phyloP scores from a whole-genome alignment of 257 asterid species.

The Solanum corneliomulleri region DNA sequence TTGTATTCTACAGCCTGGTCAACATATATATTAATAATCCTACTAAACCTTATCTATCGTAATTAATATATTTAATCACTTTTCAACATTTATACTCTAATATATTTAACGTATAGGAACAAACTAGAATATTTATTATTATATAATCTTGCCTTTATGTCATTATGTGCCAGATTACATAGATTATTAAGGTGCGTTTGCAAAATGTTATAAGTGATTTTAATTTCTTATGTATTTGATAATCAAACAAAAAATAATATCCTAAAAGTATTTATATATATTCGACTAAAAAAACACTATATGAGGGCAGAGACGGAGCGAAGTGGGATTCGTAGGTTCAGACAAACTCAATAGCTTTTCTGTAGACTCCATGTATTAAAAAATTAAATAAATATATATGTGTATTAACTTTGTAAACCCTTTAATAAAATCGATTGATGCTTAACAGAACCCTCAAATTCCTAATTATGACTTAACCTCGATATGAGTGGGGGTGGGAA shows the following conservation, averaged over 20 bases:
- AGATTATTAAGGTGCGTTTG: neutral
- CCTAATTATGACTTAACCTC: neutral
- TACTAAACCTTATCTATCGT: neutral
- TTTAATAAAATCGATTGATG: no score
- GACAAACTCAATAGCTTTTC: no score
- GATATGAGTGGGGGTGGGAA: neutral
- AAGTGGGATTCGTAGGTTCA: no score
- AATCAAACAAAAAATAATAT: neutral
- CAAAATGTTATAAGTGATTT: neutral
- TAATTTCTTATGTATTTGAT: neutral
- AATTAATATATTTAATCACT: neutral
- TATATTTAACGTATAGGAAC: neutral
- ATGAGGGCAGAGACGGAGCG: neutral
- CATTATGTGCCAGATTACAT: neutral
- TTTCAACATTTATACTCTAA: neutral
- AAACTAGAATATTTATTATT: neutral
- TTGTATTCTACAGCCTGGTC: neutral
- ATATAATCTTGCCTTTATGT: neutral
- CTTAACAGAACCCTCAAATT: no score
- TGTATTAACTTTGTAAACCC: no score
- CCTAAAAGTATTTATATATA: neutral
- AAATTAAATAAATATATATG: no score
- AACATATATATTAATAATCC: neutral
- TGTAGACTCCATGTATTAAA: fast-evolving
- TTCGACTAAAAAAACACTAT: neutral